These are phyloP conservation scores for Rubia occidens DNA, from an alignment of 305 asterid species.

Conservation along the genomic window DNA sequence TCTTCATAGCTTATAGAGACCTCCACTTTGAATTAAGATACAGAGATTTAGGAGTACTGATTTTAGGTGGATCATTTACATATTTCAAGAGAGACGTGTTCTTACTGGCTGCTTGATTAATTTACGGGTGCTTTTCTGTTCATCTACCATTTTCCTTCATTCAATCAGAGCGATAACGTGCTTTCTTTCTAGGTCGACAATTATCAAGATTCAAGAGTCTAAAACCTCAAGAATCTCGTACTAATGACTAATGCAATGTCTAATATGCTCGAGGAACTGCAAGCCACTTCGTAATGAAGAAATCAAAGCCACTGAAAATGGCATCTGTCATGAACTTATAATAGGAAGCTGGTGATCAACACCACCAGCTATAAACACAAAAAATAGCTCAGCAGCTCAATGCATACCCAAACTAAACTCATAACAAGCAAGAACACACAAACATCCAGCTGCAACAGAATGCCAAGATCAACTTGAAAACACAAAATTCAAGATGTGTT, in stretches of 20 bases:
- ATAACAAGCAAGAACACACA: neutral
- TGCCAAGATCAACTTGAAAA: neutral
- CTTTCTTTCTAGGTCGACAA: neutral
- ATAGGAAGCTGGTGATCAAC: neutral
- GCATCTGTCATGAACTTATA: too few relatives aligned
- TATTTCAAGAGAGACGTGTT: neutral
- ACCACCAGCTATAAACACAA: neutral
- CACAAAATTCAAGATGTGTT: neutral
- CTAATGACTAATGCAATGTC: neutral
- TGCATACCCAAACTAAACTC: neutral
- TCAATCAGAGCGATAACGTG: neutral
- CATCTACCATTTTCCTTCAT: neutral
- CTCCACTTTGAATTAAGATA: neutral
- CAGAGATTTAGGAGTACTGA: neutral
- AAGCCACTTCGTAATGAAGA: neutral
- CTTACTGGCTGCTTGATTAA: neutral
- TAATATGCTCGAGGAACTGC: neutral
- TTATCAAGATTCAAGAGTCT: neutral
- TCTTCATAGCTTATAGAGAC: slow-evolving; percentile 12
- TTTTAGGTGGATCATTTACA: neutral
- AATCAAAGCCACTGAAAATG: neutral
- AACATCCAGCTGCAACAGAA: neutral
- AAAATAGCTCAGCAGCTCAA: neutral
- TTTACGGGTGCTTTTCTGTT: neutral
- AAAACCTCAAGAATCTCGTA: neutral